Evolutionary conservation across 169 alveolate genomes (phyloP), one percentile per base, ranked within the genome.

Genomic region (Miamiensis avidus): DNA sequence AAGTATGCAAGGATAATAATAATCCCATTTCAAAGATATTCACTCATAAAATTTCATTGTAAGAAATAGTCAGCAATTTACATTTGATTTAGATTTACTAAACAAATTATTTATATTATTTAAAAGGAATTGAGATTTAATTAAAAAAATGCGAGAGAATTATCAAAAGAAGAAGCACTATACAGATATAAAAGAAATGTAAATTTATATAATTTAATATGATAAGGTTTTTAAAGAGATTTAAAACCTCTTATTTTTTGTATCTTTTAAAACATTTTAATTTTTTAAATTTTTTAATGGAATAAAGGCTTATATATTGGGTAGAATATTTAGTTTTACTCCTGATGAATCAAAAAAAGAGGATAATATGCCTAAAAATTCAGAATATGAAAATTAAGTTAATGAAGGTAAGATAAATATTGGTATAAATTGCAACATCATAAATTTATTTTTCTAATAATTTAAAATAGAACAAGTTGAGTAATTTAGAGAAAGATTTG

Each of bases 121-220:
- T n/a, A n/a, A n/a, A 49, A 77, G 82, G 82, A 77, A 77, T 77
- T 77, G 33, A 77, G 82, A 77, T 77, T 77, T 33, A 28, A 65
- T 0, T 32, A 77, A 33, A 77, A 77, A 33, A 77, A 77, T 34
- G 72, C 72, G 0, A 77, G 72, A 31, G 82, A 77, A 11, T 69
- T 77, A n/a, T 33, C 74, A 29, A n/a, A 77, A 77, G 82, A 77
- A 32, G 82, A 77, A n/a, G 82, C 82, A 0, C 28, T 77, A 72
- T 32, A 32, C 28, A 77, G 82, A 77, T 77, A 77, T 77, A 77
- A 77, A 77, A 77, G 72, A 77, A 77, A 77, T 77, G 82, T 77
- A 77, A 31, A 76, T 32, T 15, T 6, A 0, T 31, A 49, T 11
- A 49, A 49, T 4, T 49, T 11, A 20, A 49, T 49, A 11, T 49